Base-by-base conservation (phyloP, 345 rosid genomes). In the Boechera retrofracta region DNA sequence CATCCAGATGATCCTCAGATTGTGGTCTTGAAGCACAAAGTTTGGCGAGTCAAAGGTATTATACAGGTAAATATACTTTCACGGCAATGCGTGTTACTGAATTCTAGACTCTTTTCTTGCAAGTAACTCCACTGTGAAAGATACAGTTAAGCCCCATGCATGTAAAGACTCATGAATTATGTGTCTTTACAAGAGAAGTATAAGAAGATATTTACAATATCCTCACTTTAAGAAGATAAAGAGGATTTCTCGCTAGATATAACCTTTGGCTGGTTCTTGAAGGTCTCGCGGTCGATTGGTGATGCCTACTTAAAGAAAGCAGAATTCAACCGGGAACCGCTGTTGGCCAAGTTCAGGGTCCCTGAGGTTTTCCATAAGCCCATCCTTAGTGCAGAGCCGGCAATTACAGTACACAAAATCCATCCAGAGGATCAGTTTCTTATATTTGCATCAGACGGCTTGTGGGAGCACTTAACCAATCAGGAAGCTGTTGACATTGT, bases 1-100 rank as follows among this genome's bases (percentile, higher is more conserved):
- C 89, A 86, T 80, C 87, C 89, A 0, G 57, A 86, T 82, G 89
- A 86, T 84, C 85, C 87, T 62, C 86, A 84, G 73, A 84, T 86
- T 65, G 89, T 86, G 2, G 89, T 86, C 67, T 74, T 84, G 75
- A 86, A 82, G 61, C 85, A 84, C 74, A 86, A 84, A 63, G 86
- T 82, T 10, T 86, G 89, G 89, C 89, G 89, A 13, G 87, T 86
- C 55, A 86, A 82, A 80, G 89, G 89, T 64, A 77, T 86, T 66
- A 86, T 86, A 74, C 89, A 86, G 89, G 89, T 86, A 73, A 81
- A 68, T 1, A 16, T 1, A 32, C 9, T 65, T 18, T 18, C 52
- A 44, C 3, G 12, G 44, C 38, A 49, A 44, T 67, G 54, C 10
- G 12, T 36, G 28, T 65, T 28, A 31, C 41, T 15, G 7, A 15